A percentile compares a stretch with the other conserved stretches of the same genome.
Evolutionary conservation across 2,329 filamentous ascomycete species (phyloP).

Genomic region (Cercospora sp.): DNA sequence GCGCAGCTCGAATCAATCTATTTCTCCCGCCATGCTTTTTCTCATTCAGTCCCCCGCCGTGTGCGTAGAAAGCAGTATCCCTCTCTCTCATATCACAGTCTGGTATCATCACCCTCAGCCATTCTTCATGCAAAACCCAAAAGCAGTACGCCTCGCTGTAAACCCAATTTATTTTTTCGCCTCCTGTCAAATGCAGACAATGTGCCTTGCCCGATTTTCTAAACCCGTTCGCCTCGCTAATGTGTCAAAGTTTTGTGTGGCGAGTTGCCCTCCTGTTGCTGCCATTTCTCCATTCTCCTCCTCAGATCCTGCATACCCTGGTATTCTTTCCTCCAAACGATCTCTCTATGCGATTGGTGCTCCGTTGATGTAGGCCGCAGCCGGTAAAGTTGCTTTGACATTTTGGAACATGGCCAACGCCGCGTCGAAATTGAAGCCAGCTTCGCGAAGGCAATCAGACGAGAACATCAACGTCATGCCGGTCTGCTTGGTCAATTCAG

Average conservation of each 20-base stretch:
- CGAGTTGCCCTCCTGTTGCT: neutral
- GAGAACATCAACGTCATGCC: conserved; percentile 79
- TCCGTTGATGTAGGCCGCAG: conserved; percentile 43
- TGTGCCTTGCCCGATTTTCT: neutral
- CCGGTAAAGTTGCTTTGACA: conserved; percentile 60
- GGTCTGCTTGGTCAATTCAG: conserved; percentile 73
- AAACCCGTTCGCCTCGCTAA: conserved; percentile 5
- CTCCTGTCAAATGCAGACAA: neutral
- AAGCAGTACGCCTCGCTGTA: neutral
- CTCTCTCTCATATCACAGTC: neutral
- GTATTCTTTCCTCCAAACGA: neutral
- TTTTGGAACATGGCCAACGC: conserved; percentile 75
- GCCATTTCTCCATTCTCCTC: neutral
- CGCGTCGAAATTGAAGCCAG: conserved; percentile 75
- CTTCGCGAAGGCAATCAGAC: conserved; percentile 75
- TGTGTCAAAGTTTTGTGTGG: neutral
- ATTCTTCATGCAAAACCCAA: neutral
- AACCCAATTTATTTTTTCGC: neutral
- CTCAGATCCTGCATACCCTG: neutral
- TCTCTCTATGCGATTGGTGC: conserved; percentile 11
- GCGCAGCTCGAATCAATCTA: neutral
- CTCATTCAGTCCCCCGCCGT: neutral
- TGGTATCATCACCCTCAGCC: neutral
- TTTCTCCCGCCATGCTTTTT: neutral
- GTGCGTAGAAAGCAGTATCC: neutral